Evolutionary conservation across 805 yeast species (phyloP), one percentile per base, ranked within the genome.

Genomic region (Kurtzmaniella cleridarum): DNA sequence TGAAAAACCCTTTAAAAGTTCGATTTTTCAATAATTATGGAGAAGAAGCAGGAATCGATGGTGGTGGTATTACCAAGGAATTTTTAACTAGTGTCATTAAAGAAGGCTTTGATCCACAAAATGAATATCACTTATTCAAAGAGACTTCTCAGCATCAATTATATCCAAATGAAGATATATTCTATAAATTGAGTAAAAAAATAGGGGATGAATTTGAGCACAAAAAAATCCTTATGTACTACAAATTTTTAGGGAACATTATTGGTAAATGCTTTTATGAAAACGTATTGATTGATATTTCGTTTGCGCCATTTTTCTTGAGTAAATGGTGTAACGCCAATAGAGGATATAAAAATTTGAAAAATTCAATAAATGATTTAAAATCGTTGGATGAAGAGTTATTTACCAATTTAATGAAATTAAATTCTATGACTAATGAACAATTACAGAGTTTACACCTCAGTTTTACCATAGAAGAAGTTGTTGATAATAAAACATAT

Each of bases 41-140:
- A 12, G 75, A 67, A 27, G 98, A 91, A 55, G 88, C 81, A 0
- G 98, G 98, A 1, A 83, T 91, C 32, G 98, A 91, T 58, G 98
- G 98, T 6, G 98, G 98, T 10, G 98, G 98, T 1, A 67, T 91
- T 17, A 90, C 97, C 0, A 90, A 91, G 56, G 98, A 91, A 52
- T 79, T 93, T 45, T 62, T 91, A 40, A 88, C 91, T 2, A 69
- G 82, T 36, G 79, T 88, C 0, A 76, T 82, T 2, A 66, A 64
- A 3, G 86, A 84, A 45, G 90, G 85, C 0, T 86, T 91, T 50
- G 62, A 67, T 9, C 64, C 68, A 0, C 33, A 37, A 2, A 38
- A 45, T 10, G 54, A 51, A 16, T 42, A 50, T 14, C 42, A 50
- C 23, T 57, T 72, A 30, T 71, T 74, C 54, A 66, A 64, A 41